phyloP scores from a whole-genome alignment of 805 yeast genomes.

The Wickerhamomyces ciferrii region DNA sequence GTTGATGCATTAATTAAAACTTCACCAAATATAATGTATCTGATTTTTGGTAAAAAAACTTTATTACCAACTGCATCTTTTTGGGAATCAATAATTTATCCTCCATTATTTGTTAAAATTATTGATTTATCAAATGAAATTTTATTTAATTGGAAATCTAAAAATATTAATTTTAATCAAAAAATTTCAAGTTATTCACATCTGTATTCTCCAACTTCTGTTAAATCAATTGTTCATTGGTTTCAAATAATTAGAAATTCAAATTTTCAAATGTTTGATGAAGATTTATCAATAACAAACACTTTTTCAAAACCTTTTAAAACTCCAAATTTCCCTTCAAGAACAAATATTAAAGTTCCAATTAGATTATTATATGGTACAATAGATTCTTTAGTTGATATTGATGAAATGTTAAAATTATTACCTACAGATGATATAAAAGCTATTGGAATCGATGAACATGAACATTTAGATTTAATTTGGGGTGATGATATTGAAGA shows the following conservation, averaged over 20 bases:
- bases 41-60: conserved; percentile 69
- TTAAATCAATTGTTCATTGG: conserved; percentile 94
- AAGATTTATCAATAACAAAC: conserved; percentile 35
- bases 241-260: conserved; percentile 78
- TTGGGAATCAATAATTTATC: conserved; percentile 77
- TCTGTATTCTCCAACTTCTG: conserved; percentile 86
- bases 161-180: conserved; percentile 66
- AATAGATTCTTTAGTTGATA: conserved; percentile 80
- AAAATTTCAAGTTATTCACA: conserved; percentile 81
- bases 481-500: conserved; percentile 74
- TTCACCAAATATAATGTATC: conserved; percentile 68
- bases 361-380: conserved; percentile 77
- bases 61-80: conserved; percentile 68
- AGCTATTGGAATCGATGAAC: conserved; percentile 53
- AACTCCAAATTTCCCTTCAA: conserved; percentile 46
- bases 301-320: conserved; percentile 29
- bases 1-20: conserved; percentile 73
- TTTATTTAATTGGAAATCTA: conserved; percentile 76
- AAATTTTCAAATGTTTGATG: conserved; percentile 88
- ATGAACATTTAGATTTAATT: conserved; percentile 86
- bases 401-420: conserved; percentile 63
- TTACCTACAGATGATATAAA: conserved; percentile 50
- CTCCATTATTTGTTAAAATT: conserved; percentile 64
- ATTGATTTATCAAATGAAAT: conserved; percentile 67
- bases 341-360: conserved; percentile 61